Conservation (phyloP, 345 rosid species). For the Dipteronia sinensis region DNA sequence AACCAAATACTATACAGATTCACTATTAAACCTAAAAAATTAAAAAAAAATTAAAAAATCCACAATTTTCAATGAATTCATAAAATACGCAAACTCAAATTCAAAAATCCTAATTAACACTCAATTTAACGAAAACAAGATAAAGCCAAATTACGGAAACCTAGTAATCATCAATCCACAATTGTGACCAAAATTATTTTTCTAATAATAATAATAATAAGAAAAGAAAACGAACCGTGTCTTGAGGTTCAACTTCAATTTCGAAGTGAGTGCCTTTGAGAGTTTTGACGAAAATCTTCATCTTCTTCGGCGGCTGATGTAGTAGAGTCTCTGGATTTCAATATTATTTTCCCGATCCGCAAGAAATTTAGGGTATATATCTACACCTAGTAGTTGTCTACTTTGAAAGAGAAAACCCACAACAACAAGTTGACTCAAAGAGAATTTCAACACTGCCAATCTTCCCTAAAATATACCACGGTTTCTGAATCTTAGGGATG, state of each 20-base stretch:
- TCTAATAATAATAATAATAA: background rate
- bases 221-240: constrained; percentile 35
- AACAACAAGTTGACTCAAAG: constrained; percentile 7
- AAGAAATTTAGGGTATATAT: background rate
- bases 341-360: background rate
- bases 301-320: constrained; percentile 27
- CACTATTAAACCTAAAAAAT: background rate
- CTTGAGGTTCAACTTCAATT: constrained; percentile 65
- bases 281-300: constrained; percentile 78
- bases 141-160: background rate
- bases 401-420: constrained; percentile 10
- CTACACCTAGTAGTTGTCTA: background rate
- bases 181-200: background rate
- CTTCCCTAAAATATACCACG: background rate
- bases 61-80: background rate
- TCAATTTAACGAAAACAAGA: background rate
- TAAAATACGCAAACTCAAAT: background rate
- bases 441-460: background rate
- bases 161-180: background rate
- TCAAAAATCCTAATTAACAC: constrained; percentile 6
- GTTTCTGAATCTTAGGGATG: background rate
- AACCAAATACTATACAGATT: no score
- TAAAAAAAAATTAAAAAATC: background rate
- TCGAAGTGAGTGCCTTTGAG: constrained; percentile 76
- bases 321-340: background rate